phyloP scores from a whole-genome alignment of 1,284 basidiomycete genomes.

The Apiotrichum sp. region DNA sequence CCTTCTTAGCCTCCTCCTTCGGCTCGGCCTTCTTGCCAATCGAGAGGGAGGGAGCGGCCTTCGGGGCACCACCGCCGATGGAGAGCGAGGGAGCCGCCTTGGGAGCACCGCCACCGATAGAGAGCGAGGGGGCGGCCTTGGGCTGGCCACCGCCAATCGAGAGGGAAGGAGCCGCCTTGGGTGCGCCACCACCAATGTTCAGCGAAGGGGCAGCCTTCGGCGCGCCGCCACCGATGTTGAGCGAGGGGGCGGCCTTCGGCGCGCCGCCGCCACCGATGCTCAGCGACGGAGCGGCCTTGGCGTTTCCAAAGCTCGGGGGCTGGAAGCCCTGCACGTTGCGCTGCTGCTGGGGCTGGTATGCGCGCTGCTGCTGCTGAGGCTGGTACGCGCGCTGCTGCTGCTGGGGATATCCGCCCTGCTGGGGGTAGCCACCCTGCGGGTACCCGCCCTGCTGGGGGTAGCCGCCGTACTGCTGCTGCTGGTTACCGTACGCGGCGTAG shows the following conservation, averaged over 20 bases:
- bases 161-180: constrained; percentile 34
- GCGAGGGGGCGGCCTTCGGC: constrained; percentile 31
- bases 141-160: constrained; percentile 29
- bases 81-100: constrained; percentile 26
- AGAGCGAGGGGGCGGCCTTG: constrained; percentile 34
- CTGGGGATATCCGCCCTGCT: constrained; percentile 21
- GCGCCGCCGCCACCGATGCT: constrained; percentile 25
- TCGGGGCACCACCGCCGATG: constrained; percentile 30
- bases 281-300: constrained; percentile 33
- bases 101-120: constrained; percentile 30
- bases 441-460: constrained; percentile 19
- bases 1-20: constrained; percentile 21
- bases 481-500: constrained; percentile 10
- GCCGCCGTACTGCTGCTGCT: background rate
- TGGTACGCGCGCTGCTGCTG: background rate
- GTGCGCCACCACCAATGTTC: constrained; percentile 28
- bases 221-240: constrained; percentile 31
- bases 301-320: constrained; percentile 32
- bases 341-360: constrained; percentile 19
- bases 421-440: too few relatives aligned
- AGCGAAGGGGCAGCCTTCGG: constrained; percentile 34
- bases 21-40: constrained; percentile 32
- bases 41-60: constrained; percentile 29
- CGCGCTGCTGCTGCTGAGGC: constrained; percentile 22
- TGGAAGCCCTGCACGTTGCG: constrained; percentile 42